A percentile compares a stretch with the other conserved stretches of the same genome.
These are phyloP conservation scores for Chlorella vulgaris DNA, from an alignment of 139 green algal species.

Conservation along the genomic window DNA sequence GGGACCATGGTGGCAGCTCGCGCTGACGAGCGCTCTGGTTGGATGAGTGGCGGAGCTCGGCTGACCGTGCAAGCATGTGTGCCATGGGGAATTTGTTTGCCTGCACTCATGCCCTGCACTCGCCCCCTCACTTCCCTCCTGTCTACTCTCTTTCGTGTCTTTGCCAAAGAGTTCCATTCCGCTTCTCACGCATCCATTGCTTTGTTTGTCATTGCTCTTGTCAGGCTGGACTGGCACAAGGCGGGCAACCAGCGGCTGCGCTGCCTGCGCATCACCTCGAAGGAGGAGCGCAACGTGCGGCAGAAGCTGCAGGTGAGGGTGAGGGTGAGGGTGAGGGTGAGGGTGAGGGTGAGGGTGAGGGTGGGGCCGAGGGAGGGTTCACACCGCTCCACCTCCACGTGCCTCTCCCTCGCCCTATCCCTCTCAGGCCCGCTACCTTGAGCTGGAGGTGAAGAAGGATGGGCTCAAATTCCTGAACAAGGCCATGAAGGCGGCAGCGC, in stretches of 20 bases:
- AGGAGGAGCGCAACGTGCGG: slow-evolving; percentile 90
- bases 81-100: too few species aligned
- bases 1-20: too few species aligned
- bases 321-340: slow-evolving; percentile 19
- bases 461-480: slow-evolving; percentile 95
- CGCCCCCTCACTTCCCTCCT: too few species aligned
- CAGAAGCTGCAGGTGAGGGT: slow-evolving; percentile 69
- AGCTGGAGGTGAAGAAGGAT: slow-evolving; percentile 93
- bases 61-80: too few species aligned
- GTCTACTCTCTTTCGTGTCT: too few species aligned
- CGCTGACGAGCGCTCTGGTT: too few species aligned
- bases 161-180: too few species aligned
- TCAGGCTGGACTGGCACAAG: slow-evolving; percentile 95
- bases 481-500: slow-evolving; percentile 69
- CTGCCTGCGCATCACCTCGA: slow-evolving; percentile 91
- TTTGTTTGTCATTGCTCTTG: not conserved
- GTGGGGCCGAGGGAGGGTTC: not conserved
- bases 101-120: too few species aligned
- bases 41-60: too few species aligned
- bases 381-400: not conserved
- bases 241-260: slow-evolving; percentile 62
- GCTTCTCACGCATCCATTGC: not conserved
- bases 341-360: not conserved
- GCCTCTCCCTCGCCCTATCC: not conserved
- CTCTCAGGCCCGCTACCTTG: slow-evolving; percentile 63